Percentiles rank a stretch among this genome's conserved stretches.
These are phyloP conservation scores for Acanthamoeba rhysodes DNA, from an alignment of 208 protist genomes.

Conservation along the genomic window DNA sequence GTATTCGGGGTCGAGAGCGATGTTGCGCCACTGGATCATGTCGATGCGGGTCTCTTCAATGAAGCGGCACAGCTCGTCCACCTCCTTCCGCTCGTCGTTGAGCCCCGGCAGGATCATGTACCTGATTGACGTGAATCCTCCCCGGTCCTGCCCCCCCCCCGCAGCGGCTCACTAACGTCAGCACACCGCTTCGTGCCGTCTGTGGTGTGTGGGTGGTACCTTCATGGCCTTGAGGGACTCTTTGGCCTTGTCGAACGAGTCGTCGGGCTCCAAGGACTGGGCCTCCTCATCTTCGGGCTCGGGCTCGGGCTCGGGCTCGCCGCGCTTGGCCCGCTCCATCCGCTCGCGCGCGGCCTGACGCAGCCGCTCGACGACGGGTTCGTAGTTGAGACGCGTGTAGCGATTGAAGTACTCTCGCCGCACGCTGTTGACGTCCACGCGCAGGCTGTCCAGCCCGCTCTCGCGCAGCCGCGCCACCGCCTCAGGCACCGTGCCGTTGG, in stretches of 20 bases:
- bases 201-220: not conserved
- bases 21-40: slow-evolving; percentile 57
- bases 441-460: slow-evolving; percentile 21
- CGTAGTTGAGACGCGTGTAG: slow-evolving; percentile 4
- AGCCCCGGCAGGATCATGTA: slow-evolving; percentile 34
- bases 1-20: slow-evolving; percentile 28
- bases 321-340: not conserved
- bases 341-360: not conserved
- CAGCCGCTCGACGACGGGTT: not conserved
- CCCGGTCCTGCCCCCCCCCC: not conserved
- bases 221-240: slow-evolving; percentile 52
- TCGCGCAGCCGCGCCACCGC: not conserved
- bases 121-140: not conserved
- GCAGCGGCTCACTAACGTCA: not conserved
- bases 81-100: slow-evolving; percentile 30
- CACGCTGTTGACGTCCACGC: slow-evolving; percentile 36
- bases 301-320: not conserved
- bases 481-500: slow-evolving; percentile 28
- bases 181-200: not conserved
- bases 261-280: not conserved
- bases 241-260: not conserved
- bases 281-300: not conserved
- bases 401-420: slow-evolving; percentile 18
- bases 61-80: slow-evolving; percentile 24
- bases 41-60: slow-evolving; percentile 22